Base-by-base conservation (phyloP, 2,329 filamentous ascomycete species). In the Penicillium occitanis region DNA sequence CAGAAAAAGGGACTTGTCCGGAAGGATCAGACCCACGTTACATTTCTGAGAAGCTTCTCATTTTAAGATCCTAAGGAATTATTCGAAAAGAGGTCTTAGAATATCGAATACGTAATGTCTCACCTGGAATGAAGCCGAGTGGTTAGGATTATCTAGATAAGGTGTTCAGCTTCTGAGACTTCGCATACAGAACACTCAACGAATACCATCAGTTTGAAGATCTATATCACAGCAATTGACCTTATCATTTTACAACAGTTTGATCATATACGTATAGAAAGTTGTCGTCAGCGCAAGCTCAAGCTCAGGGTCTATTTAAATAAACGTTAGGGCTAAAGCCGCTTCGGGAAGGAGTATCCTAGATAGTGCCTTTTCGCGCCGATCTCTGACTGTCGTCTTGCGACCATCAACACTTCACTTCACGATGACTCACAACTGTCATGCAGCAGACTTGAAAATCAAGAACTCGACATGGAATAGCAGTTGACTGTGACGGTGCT, bases 1-100 rank as follows among this genome's bases (percentile, higher is more conserved):
- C 25, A 33, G 50, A 33, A 53, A 44, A 51, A 30, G n/a, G 50
- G 14, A 19, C 50, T 11, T 11, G 28, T 10, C 50, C 50, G 50
- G 25, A 14, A 48, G 46, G n/a, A 48, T 50, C 46, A 25, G 46
- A 53, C 50, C 50, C 50, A 53, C 50, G 50, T 53, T 53, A 33
- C 50, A n/a, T 50, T 13, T 14, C 19, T 14, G 1, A 53, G 14
- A 53, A 53, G 50, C 28, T 51, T 19, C 40, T 42, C 14, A 37
- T 37, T 42, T 37, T 13, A 37, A 37, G 11, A 13, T 37, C 35
- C 4, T 14, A 37, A 11, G 33, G 35, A 35, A 11, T 33, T 1
- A 35, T 3, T 8, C 3, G 44, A 25, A 48, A 25, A 2, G 22
- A 51, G 48, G 25, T 17, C 48, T 7, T 6, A 30, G 22, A 17